Conservation (phyloP, 306 rosid species). For the Acacia melanoxylon region DNA sequence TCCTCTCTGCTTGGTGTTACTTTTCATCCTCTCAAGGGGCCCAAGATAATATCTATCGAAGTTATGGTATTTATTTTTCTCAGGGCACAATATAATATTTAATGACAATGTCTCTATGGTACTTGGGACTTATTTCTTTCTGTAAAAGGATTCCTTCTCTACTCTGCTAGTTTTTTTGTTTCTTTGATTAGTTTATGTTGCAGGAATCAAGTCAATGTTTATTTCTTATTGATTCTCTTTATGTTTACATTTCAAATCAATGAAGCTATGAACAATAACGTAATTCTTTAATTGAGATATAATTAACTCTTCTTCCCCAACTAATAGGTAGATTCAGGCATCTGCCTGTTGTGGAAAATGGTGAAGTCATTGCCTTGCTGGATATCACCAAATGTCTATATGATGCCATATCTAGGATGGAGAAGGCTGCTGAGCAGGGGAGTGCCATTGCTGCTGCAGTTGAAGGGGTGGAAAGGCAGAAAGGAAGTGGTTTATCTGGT, state of each 20-base stretch:
- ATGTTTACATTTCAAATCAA: conserved; percentile 8
- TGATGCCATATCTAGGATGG: conserved; percentile 97
- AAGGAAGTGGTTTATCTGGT: conserved; percentile 67
- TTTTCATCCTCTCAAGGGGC: background rate
- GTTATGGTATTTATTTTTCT: background rate
- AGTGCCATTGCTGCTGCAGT: conserved; percentile 94
- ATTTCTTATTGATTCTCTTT: background rate
- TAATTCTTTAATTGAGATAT: conserved; percentile 11
- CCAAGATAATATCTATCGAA: background rate
- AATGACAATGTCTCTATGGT: background rate
- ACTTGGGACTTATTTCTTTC: background rate
- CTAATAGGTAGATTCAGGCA: conserved; percentile 91
- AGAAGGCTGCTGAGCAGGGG: conserved; percentile 93
- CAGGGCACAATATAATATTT: background rate
- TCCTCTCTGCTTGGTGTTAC: background rate
- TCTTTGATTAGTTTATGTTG: conserved; percentile 15
- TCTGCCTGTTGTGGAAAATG: conserved; percentile 97
- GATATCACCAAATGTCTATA: conserved; percentile 95
- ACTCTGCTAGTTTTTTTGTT: background rate
- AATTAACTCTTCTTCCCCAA: background rate
- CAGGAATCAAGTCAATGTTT: conserved; percentile 4
- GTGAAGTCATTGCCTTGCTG: conserved; percentile 91
- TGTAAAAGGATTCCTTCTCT: conserved; percentile 1
- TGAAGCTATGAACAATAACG: conserved; percentile 6
- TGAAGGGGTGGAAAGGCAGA: conserved; percentile 85